phyloP scores from a whole-genome alignment of 305 asterid genomes.

The Fraxinus paxiana region DNA sequence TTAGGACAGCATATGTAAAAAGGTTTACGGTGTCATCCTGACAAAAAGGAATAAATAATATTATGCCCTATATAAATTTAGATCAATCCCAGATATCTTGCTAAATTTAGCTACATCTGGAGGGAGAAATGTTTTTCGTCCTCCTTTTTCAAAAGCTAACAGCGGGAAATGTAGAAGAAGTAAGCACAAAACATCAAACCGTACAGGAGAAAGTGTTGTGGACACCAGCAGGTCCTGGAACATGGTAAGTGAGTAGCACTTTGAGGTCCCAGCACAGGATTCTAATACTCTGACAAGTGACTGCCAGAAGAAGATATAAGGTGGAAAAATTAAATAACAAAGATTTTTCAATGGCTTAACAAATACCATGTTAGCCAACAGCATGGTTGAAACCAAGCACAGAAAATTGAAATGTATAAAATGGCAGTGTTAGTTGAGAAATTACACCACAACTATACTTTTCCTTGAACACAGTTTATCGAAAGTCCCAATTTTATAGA shows the following conservation, averaged over 20 bases:
- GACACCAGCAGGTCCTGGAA: conserved; percentile 95
- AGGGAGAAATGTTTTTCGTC: neutral
- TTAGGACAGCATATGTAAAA: conserved; percentile 76
- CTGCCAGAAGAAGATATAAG: conserved; percentile 51
- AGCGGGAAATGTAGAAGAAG: neutral
- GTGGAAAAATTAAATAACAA: conserved; percentile 19
- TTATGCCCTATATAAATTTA: neutral
- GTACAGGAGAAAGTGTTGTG: conserved; percentile 82
- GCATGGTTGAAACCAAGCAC: neutral
- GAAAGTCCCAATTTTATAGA: neutral
- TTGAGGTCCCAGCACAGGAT: conserved; percentile 61
- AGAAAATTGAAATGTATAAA: neutral
- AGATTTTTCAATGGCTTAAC: conserved; percentile 11
- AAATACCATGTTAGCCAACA: conserved; percentile 3
- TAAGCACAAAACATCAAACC: conserved; percentile 32
- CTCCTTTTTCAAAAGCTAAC: neutral
- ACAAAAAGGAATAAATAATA: conserved; percentile 19
- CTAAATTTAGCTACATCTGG: conserved; percentile 13
- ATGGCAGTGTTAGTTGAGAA: neutral
- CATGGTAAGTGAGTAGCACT: conserved; percentile 73
- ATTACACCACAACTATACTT: neutral
- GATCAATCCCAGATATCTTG: neutral
- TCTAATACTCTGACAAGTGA: conserved; percentile 76
- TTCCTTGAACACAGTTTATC: neutral
- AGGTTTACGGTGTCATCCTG: conserved; percentile 82